Conservation (phyloP, 208 protist genomes). For the Crithidia fasciculata region DNA sequence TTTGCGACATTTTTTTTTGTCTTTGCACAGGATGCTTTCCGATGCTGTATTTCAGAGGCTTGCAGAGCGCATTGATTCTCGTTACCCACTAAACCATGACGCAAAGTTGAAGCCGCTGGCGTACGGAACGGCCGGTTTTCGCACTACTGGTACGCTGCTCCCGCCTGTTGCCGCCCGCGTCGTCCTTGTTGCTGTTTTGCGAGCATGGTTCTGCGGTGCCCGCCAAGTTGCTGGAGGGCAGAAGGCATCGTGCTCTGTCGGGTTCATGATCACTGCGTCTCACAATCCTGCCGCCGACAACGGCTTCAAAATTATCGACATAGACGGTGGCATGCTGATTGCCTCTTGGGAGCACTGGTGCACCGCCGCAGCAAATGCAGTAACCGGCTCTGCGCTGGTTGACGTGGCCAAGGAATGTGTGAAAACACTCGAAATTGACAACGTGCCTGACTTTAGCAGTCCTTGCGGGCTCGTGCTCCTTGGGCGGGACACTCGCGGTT, state of each 20-base stretch:
- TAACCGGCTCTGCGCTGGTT: conserved; percentile 56
- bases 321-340: conserved; percentile 76
- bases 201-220: conserved; percentile 39
- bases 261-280: conserved; percentile 88
- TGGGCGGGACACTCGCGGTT: conserved; percentile 63
- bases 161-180: conserved; percentile 69
- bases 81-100: conserved; percentile 59
- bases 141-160: conserved; percentile 49
- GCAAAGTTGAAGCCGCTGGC: conserved; percentile 17
- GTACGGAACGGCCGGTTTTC: conserved; percentile 89
- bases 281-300: conserved; percentile 89
- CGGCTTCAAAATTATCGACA: conserved; percentile 90
- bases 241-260: conserved; percentile 28
- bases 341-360: conserved; percentile 72
- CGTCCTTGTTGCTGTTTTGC: conserved; percentile 58
- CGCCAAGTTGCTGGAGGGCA: conserved; percentile 1
- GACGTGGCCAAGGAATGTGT: conserved; percentile 42
- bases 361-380: conserved; percentile 60
- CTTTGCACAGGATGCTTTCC: conserved; percentile 8
- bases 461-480: conserved; percentile 41
- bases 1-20: conserved; percentile 15
- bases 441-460: conserved; percentile 4
- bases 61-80: conserved; percentile 30
- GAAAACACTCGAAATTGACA: conserved; percentile 2
- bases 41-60: conserved; percentile 28